A percentile compares a stretch with the other conserved stretches of the same genome.
Evolutionary conservation across 345 rosid species (phyloP).

Genomic region (Mercurialis annua): DNA sequence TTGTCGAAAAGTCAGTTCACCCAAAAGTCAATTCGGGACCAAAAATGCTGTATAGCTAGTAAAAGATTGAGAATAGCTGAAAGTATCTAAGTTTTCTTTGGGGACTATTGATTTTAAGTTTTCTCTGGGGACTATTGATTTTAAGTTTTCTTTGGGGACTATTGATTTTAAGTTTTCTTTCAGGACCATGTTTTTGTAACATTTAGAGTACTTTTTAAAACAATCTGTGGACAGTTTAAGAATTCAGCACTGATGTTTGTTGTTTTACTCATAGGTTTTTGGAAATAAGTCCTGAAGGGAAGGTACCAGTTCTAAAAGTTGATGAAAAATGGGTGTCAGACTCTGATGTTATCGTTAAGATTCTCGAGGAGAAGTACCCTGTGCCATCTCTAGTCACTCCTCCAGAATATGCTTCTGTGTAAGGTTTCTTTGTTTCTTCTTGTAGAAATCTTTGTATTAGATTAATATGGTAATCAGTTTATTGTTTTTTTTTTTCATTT

Average conservation of each 20-base stretch:
- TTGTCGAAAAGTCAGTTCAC: too few relatives aligned
- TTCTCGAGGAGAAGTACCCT: constrained; percentile 83
- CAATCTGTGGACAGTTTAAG: neutral
- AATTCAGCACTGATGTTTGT: neutral
- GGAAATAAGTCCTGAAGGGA: constrained; percentile 78
- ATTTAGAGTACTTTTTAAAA: too few relatives aligned
- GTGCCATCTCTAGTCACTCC: constrained; percentile 66
- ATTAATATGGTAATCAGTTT: neutral
- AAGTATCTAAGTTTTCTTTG: too few relatives aligned
- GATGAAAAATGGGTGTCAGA: constrained; percentile 85
- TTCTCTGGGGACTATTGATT: too few relatives aligned
- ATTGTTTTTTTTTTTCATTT: neutral
- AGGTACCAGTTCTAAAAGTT: constrained; percentile 69
- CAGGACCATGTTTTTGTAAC: too few relatives aligned
- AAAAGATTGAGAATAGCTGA: too few relatives aligned
- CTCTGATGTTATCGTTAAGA: constrained; percentile 74
- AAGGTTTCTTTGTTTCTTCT: constrained; percentile 17
- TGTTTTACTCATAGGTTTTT: constrained; percentile 48
- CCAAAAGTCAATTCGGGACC: too few relatives aligned
- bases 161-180: too few relatives aligned
- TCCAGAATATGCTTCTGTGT: constrained; percentile 63
- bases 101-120: too few relatives aligned
- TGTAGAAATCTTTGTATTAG: neutral
- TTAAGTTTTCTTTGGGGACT: too few relatives aligned
- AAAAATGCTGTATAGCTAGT: too few relatives aligned